Evolutionary conservation across 1,284 basidiomycete genomes (phyloP), one percentile per base, ranked within the genome.

Genomic region (Tilletia horrida): DNA sequence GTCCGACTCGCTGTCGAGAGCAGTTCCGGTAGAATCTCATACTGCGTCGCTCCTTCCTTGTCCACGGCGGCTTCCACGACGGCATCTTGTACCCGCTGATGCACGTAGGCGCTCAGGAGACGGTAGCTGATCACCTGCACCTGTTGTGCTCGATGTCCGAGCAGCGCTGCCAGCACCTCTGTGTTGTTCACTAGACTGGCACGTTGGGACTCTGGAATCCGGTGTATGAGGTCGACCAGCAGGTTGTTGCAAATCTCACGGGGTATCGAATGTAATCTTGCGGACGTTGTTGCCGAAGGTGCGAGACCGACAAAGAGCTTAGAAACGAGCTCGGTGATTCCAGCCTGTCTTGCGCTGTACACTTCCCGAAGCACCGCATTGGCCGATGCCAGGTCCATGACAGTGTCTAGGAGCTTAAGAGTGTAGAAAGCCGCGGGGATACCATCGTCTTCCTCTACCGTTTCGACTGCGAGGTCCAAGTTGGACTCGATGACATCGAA

Each of bases 401-500:
- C 85, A 27, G 85, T 83, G 47, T 87, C 84, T 27, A 96, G 84
- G 14, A 97, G 83, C 29, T 84, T 83, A 66, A 97, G 82, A 0
- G 91, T 90, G 63, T 89, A 85, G 65, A 88, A 86, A 2, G 96
- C 84, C 0, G 86, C 83, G 0, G 88, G 86, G 43, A 91, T 84
- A 0, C 87, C 87, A 0, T 82, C 75, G 1, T 85, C 81, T 47
- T 93, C 88, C 8, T 85, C 83, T 21, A 92, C 84, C 0, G 87
- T 31, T 1, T 59, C 55, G 29, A 59, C 86, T 62, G 85, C 86
- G 89, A 81, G 84, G 69, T 95, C 92, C 0, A 97, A 84, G 72
- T 92, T 93, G 65, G 87, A 90, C 81, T 96, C 92, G 23, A 96
- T 82, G 6, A 97, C 83, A 80, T 97, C 93, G 78, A 93, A 93